Base-by-base conservation (phyloP, 164 flowering plant genomes). In the Vitis vinifera region DNA sequence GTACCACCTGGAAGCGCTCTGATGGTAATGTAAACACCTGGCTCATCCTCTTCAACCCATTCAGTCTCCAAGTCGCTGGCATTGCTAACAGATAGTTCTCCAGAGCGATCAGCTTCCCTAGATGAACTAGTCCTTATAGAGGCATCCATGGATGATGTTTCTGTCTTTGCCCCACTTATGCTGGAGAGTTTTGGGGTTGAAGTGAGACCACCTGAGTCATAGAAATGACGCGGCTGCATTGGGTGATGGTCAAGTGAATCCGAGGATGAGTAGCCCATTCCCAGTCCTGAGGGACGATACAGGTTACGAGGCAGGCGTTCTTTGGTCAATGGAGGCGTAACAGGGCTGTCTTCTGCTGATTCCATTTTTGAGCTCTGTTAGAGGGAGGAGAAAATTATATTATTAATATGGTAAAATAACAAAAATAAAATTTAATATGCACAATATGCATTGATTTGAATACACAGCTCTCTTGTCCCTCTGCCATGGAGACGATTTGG, bases 161-260 rank as follows among this genome's bases (percentile, higher is more conserved):
- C 98, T 8, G 93, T 88, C 75, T 88, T 91, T 12, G 89, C 79
- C 4, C 87, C 93, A 69, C 94, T 88, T 23, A 87, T 89, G 82
- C 85, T 89, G 10, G 98, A 93, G 63, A 88, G 87, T 67, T 91
- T 95, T 59, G 96, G 98, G 4, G 97, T 90, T 51, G 98, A 86
- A 52, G 84, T 77, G 23, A 82, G 84, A 47, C 85, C 90, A 65
- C 73, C 70, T 10, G 92, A 78, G 44, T 91, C 97, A 30, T 75
- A 65, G 73, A 68, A 73, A 16, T 78, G 81, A 8, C 74, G 81
- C 11, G 84, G 73, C 51, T 83, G 89, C 75, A 71, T 74, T 3
- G 90, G 74, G 19, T 86, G 97, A 59, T 87, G 97, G 16, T 91
- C 97, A 30, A 86, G 85, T 51, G 97, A 89, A 71, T 93, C 98